These are phyloP conservation scores for Ziziphus jujuba DNA, from an alignment of 306 rosid genomes.

Conservation along the genomic window DNA sequence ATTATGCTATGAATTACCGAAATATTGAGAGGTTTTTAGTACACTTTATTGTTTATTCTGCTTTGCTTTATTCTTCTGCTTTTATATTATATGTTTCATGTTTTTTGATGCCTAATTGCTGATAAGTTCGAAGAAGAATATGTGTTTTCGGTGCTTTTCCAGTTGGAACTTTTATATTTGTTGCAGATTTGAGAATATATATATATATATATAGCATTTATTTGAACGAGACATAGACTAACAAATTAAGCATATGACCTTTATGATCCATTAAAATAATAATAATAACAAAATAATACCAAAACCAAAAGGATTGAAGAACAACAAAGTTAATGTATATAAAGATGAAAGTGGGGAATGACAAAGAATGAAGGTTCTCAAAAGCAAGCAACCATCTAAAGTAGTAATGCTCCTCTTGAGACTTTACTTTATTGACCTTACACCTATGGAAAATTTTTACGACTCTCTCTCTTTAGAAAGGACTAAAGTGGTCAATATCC, in stretches of 20 bases:
- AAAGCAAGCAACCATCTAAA: constrained; percentile 28
- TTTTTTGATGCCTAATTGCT: no score
- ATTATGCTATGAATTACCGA: no score
- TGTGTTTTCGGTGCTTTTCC: constrained; percentile 16
- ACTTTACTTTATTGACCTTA: constrained; percentile 38
- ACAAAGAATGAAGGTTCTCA: constrained; percentile 19
- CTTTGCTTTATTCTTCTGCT: no score
- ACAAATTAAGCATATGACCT: constrained; percentile 18
- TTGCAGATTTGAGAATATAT: constrained; percentile 12
- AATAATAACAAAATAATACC: not conserved
- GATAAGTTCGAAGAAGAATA: constrained; percentile 13
- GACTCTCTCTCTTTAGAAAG: not conserved
- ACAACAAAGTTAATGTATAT: not conserved
- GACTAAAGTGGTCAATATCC: constrained; percentile 17
- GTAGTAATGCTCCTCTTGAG: constrained; percentile 31
- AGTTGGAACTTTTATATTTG: constrained; percentile 22
- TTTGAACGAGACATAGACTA: constrained; percentile 16
- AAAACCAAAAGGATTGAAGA: constrained; percentile 16
- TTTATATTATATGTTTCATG: no score
- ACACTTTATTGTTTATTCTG: no score
- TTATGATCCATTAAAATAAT: not conserved
- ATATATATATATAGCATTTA: not conserved
- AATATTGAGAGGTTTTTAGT: no score
- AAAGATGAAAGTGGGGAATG: constrained; percentile 17
- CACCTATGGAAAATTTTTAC: constrained; percentile 8